Base-by-base conservation (phyloP, 805 yeast species). In the Candida parachauliodes region DNA sequence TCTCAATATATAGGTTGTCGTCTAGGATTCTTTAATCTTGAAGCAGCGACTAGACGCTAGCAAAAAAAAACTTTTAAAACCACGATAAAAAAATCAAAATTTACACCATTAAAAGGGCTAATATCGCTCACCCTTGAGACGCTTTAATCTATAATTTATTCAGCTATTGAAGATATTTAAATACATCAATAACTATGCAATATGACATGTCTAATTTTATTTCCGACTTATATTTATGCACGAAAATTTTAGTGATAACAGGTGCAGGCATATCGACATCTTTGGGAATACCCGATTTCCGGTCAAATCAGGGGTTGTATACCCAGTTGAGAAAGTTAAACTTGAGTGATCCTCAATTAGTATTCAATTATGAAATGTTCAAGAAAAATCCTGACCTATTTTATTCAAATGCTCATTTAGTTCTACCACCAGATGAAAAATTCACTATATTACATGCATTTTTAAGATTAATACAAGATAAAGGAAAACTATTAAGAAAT, bases 241-340 rank as follows among this genome's bases (percentile, higher is more conserved):
- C 70, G 11, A 55, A 54, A 31, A 62, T 68, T 23, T 34, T 68
- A 43, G 65, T 68, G 8, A 59, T 68, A 21, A 66, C 74, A 0
- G 74, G 74, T 5, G 74, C 74, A 4, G 74, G 74, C 1, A 65
- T 68, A 8, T 65, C 71, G 18, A 68, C 74, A 18, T 58, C 67
- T 37, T 50, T 68, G 24, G 72, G 72, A 1, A 67, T 68, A 18
- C 74, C 74, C 8, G 74, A 68, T 45, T 68, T 68, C 48, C 45
- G 73, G 27, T 65, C 71, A 10, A 59, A 66, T n/a, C 66, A 79
- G 42, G 95, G 95, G 1, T 68, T 88, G 33, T 86, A 88, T 54
- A 48, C 64, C 10, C 54, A 54, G 33, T 52, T 68, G 32, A 74
- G 76, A 39, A 75, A 76, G 9, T 47, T 67, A 33, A 72, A 70